Conservation (phyloP, 345 rosid species). For the Clausena lansium region DNA sequence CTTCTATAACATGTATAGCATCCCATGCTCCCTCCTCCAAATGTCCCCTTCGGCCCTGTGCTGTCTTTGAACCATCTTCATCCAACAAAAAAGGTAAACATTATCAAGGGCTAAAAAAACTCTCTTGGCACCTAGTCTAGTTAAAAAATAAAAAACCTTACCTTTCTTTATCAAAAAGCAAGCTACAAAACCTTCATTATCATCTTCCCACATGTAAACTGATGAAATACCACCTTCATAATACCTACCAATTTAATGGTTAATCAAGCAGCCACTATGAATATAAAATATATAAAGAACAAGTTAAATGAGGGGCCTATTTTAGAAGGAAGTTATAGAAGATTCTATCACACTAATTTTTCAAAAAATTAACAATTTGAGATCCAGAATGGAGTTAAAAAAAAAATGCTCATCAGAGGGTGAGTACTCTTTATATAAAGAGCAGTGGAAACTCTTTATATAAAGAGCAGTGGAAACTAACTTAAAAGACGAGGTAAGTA, state of each 20-base stretch:
- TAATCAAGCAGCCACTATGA: constrained; percentile 23
- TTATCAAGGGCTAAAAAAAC: neutral
- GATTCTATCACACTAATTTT: neutral
- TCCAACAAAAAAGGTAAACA: constrained; percentile 14
- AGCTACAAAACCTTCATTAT: constrained; percentile 84
- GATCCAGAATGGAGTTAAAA: neutral
- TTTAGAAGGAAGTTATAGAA: neutral
- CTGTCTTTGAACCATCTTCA: constrained; percentile 89
- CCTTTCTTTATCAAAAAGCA: constrained; percentile 98
- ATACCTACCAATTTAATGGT: constrained; percentile 57
- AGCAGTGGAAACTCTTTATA: neutral
- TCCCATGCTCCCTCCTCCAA: constrained; percentile 99
- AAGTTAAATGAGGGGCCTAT: neutral
- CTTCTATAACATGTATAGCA: constrained; percentile 96
- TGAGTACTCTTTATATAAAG: neutral
- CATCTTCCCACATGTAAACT: constrained; percentile 97
- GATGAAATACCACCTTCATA: constrained; percentile 99
- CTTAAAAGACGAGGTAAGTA: constrained; percentile 59
- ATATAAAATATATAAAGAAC: neutral
- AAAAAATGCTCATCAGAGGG: neutral
- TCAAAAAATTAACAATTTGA: neutral
- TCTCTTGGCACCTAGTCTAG: neutral
- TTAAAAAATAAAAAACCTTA: constrained; percentile 22
- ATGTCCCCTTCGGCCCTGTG: constrained; percentile 89
- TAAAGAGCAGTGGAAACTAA: constrained; percentile 2